Base-by-base conservation (phyloP, 306 rosid species). In the Styphnolobium japonicum region DNA sequence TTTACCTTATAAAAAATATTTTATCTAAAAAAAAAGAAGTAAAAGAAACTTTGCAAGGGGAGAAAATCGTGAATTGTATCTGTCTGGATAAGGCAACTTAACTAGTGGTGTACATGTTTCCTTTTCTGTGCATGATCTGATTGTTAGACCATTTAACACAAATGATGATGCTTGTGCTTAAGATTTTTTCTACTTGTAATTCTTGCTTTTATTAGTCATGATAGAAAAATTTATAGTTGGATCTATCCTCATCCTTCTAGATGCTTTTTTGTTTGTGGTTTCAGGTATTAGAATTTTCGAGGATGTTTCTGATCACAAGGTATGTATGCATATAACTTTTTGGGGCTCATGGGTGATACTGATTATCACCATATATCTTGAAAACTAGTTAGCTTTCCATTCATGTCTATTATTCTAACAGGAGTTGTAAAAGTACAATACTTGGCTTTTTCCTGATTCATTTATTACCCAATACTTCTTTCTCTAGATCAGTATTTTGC, bases 241-340 rank as follows among this genome's bases (percentile, higher is more conserved):
- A 45, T 56, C 37, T 62, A 33, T 84, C 46, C 46, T 66, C 23
- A 78, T 29, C 49, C 51, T 78, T 37, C 52, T 40, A 39, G 5
- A 33, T 66, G 34, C 34, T 25, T 69, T 69, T 34, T 80, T 66
- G 10, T 80, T 80, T 80, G 79, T 87, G 69, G 36, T 83, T 83
- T 74, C 95, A 95, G 98, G 98, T 70, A 89, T 95, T 77, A 84
- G 98, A 86, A 78, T 95, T 81, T 91, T 95, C 81, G 98, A 95
- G 86, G 98, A 95, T 83, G 84, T 92, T 81, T 82, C 92, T 9
- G 70, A 69, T 62, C 46, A 79, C 85, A 90, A 88, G 97, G 98
- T 92, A 82, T 73, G 45, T 37, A 48, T 77, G 19, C 12, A 55
- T 3, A 27, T 52, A 52, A 12, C 27, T 27, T 53, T 43, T 49